Base-by-base conservation (phyloP, 2,329 filamentous ascomycete genomes). In the Arthrobotrys iridis region DNA sequence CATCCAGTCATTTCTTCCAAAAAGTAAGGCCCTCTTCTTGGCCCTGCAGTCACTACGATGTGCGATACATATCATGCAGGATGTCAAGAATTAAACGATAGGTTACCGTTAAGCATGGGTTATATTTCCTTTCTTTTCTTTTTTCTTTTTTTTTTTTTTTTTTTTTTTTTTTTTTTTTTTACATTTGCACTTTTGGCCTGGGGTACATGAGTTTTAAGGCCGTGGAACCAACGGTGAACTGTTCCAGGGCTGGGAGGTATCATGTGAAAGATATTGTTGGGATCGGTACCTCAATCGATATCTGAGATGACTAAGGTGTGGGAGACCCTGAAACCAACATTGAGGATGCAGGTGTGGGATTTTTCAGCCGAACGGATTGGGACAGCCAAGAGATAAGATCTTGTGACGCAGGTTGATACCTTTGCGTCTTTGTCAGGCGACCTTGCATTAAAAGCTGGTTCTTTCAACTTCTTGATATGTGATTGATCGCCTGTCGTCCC, bases 351-450 rank as follows among this genome's bases (percentile, higher is more conserved):
- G 58, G 46, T 62, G 66, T 57, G 66, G 66, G 52, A 71, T 52
- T 71, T 71, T 63, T 5, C 15, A 63, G 20, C 57, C 58, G 66
- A 71, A 40, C 66, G 18, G 35, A 71, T 71, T 37, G 58, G 46
- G 63, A 15, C 24, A 18, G 37, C 35, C 41, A 58, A 52, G 40
- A 50, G 45, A 64, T 52, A 50, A 48, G 28, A 41, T 46, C 43
- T n/a, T 46, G 15, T 20, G 28, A n/a, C n/a, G n/a, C n/a, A n/a
- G n/a, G n/a, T n/a, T n/a, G n/a, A n/a, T n/a, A n/a, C n/a, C n/a
- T 13, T 48, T 48, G 40, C 40, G 24, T 13, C 10, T 63, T 63
- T 18, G 10, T 58, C 28, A 4, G 58, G n/a, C n/a, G n/a, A n/a
- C n/a, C n/a, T n/a, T n/a, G n/a, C n/a, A n/a, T n/a, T n/a, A n/a